Conservation (phyloP, 352 stramenopile genomes). For the Phytophthora cactorum region DNA sequence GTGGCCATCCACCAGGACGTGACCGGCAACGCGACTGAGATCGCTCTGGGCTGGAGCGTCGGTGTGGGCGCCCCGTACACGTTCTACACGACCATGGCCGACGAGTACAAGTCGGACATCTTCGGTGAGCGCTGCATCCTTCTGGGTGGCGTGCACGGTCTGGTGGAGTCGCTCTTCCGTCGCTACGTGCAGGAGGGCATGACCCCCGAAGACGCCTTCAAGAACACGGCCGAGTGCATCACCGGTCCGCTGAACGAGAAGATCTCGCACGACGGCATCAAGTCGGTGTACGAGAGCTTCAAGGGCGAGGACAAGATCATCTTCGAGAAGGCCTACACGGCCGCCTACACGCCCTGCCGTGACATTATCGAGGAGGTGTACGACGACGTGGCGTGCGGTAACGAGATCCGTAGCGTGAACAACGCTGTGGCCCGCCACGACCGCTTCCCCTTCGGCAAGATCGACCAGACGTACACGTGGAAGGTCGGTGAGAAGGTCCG, state of each 20-base stretch:
- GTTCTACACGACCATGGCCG: constrained; percentile 96
- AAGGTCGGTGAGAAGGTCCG: constrained; percentile 97
- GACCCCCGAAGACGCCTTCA: constrained; percentile 95
- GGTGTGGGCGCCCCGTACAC: constrained; percentile 97
- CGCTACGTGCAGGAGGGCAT: constrained; percentile 96
- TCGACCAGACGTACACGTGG: constrained; percentile 98
- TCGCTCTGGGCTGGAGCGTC: constrained; percentile 97
- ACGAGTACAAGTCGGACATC: constrained; percentile 99
- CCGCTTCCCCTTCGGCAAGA: constrained; percentile 97
- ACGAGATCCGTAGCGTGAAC: constrained; percentile 98
- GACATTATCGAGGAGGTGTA: constrained; percentile 99
- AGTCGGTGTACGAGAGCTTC: constrained; percentile 96
- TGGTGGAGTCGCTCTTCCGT: constrained; percentile 98
- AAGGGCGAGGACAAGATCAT: constrained; percentile 93
- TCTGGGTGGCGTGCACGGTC: constrained; percentile 96
- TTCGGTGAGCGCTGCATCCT: constrained; percentile 98
- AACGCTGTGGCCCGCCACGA: constrained; percentile 95
- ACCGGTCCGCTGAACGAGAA: constrained; percentile 97
- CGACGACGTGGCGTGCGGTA: constrained; percentile 97
- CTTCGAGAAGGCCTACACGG: constrained; percentile 96
- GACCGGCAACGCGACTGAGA: constrained; percentile 92
- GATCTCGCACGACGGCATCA: constrained; percentile 98
- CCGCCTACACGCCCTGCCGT: constrained; percentile 95
- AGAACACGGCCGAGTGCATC: constrained; percentile 97
- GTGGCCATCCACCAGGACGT: constrained; percentile 97